phyloP scores from a whole-genome alignment of 2,329 filamentous ascomycete species.

The Aspergillus sp. region DNA sequence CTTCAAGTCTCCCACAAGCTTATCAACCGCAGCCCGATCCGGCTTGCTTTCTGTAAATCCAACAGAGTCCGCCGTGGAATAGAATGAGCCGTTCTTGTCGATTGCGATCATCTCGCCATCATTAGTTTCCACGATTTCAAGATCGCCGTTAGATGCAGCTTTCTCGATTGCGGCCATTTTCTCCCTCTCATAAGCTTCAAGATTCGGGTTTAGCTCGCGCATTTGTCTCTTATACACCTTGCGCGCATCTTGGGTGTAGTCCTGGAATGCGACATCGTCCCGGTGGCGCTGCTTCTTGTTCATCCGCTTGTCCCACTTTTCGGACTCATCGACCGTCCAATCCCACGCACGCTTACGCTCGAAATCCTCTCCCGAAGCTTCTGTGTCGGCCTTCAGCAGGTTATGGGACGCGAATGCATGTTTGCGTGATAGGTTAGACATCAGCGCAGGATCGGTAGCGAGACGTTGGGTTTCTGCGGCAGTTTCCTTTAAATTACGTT shows the following conservation, averaged over 20 bases:
- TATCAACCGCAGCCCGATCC: conserved; percentile 77
- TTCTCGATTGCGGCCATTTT: conserved; percentile 79
- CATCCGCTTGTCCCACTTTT: conserved; percentile 85
- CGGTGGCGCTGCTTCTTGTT: conserved; percentile 75
- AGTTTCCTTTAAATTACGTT: conserved; percentile 71
- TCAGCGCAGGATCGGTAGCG: conserved; percentile 67
- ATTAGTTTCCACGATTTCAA: conserved; percentile 94
- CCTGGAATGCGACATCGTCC: conserved; percentile 82
- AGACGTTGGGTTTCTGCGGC: conserved; percentile 75
- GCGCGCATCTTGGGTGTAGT: conserved; percentile 77
- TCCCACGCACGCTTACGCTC: conserved; percentile 98
- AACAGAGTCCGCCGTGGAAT: conserved; percentile 77
- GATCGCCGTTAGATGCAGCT: conserved; percentile 72
- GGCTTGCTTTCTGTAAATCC: conserved; percentile 80
- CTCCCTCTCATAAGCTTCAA: conserved; percentile 78
- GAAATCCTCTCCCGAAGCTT: conserved; percentile 81
- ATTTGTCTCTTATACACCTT: conserved; percentile 94
- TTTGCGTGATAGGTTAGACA: conserved; percentile 73
- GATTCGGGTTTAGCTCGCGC: conserved; percentile 64
- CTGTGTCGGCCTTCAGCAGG: conserved; percentile 82
- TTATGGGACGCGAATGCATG: conserved; percentile 87
- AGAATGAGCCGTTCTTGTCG: conserved; percentile 84
- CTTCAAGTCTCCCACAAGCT: conserved; percentile 74
- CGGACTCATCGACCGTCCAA: conserved; percentile 92
- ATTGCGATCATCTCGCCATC: conserved; percentile 90